Evolutionary conservation across 352 stramenopile genomes (phyloP).

Genomic region (Phytophthora syringae): DNA sequence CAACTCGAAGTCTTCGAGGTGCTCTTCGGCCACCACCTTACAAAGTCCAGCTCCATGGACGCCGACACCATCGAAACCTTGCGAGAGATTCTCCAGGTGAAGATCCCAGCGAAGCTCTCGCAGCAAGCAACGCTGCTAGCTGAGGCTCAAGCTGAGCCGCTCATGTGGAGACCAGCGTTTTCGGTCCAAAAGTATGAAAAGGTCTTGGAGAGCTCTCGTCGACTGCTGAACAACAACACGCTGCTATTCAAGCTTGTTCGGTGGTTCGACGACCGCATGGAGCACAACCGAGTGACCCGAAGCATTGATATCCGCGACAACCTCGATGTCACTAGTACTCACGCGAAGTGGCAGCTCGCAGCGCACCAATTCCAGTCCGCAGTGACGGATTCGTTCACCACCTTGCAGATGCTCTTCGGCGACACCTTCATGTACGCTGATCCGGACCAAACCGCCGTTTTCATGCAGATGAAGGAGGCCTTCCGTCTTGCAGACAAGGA

Average conservation of each 20-base stretch:
- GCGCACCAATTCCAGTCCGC: conserved; percentile 51
- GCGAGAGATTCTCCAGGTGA: conserved; percentile 59
- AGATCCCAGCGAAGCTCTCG: conserved; percentile 52
- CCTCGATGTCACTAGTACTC: conserved; percentile 31
- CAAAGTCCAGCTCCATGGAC: conserved; percentile 51
- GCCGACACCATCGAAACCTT: conserved; percentile 53
- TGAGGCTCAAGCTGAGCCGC: conserved; percentile 65
- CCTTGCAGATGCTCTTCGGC: conserved; percentile 68
- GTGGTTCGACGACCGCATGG: conserved; percentile 70
- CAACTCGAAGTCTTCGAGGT: conserved; percentile 66
- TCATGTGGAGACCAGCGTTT: conserved; percentile 69
- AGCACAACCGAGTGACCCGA: conserved; percentile 47
- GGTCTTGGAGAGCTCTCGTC: conserved; percentile 65
- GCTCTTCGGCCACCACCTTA: conserved; percentile 72
- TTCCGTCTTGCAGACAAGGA: conserved; percentile 79
- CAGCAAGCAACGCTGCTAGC: conserved; percentile 55
- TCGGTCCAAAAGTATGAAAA: conserved; percentile 72
- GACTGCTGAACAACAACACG: conserved; percentile 80
- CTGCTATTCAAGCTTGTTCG: conserved; percentile 74
- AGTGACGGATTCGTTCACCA: conserved; percentile 70
- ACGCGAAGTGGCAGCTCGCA: conserved; percentile 55
- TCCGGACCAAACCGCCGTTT: conserved; percentile 76
- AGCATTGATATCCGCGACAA: conserved; percentile 60
- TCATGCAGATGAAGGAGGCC: conserved; percentile 88
- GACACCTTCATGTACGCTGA: conserved; percentile 80